These are phyloP conservation scores for Yamadazyma blattariae DNA, from an alignment of 1,139 yeast species.

Conservation along the genomic window DNA sequence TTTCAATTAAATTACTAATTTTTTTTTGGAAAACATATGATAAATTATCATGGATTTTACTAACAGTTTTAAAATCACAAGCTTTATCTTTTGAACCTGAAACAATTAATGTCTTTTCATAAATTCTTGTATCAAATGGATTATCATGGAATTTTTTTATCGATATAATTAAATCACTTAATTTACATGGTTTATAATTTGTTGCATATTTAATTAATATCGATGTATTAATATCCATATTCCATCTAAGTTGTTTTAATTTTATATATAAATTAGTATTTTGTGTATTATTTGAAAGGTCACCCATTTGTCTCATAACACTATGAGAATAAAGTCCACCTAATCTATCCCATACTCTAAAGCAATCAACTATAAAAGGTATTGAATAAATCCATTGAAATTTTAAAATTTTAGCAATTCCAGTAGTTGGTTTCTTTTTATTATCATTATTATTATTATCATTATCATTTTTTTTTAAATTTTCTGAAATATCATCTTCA, in stretches of 20 bases:
- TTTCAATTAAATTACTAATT: conserved; percentile 33
- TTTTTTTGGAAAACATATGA: conserved; percentile 23
- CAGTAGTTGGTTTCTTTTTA: neutral
- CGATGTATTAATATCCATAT: conserved; percentile 58
- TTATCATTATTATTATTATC: conserved; percentile 6
- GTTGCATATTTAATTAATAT: conserved; percentile 52
- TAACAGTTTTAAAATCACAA: conserved; percentile 43
- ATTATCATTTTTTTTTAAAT: conserved; percentile 16
- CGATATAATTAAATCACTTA: conserved; percentile 43
- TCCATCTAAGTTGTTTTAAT: conserved; percentile 66
- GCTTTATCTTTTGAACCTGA: conserved; percentile 60
- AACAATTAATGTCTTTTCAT: conserved; percentile 47
- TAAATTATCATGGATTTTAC: conserved; percentile 23
- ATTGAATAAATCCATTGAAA: conserved; percentile 26
- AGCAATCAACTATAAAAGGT: conserved; percentile 54
- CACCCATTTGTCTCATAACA: conserved; percentile 44
- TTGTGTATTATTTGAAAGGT: conserved; percentile 29
- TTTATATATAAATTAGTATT: conserved; percentile 39
- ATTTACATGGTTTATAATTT: conserved; percentile 45
- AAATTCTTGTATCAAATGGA: conserved; percentile 26
- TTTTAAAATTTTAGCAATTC: conserved; percentile 16
- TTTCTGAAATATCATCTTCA: conserved; percentile 18
- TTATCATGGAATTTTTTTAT: conserved; percentile 35
- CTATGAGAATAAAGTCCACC: conserved; percentile 63
- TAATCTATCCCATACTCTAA: conserved; percentile 57